These are phyloP conservation scores for Lolium perenne DNA, from an alignment of 176 grass and related monocot genomes.

Conservation along the genomic window DNA sequence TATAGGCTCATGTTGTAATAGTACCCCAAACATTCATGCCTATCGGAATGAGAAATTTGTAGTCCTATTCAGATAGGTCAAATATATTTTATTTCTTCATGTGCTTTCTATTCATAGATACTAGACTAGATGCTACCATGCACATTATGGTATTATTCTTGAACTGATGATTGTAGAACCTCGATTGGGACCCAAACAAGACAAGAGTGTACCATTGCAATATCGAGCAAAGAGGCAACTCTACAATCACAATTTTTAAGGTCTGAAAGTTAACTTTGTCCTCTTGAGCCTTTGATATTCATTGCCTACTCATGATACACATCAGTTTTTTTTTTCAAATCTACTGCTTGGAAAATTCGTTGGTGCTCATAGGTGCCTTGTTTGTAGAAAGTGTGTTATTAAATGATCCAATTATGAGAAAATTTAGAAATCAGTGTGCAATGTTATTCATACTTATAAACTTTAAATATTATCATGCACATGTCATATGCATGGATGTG, in stretches of 20 bases:
- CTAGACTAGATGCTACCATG: background rate
- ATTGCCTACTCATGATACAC: background rate
- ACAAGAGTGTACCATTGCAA: constrained; percentile 66
- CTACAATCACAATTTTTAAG: constrained; percentile 48
- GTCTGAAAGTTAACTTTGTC: constrained; percentile 36
- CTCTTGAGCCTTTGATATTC: background rate
- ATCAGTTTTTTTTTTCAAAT: background rate
- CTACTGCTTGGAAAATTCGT: background rate
- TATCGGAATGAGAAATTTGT: background rate
- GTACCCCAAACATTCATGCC: background rate
- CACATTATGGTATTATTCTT: constrained; percentile 11
- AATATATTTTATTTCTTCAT: background rate
- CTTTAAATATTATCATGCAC: background rate
- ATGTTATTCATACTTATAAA: background rate
- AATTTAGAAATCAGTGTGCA: constrained; percentile 3
- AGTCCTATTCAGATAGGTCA: constrained; percentile 8
- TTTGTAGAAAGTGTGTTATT: background rate
- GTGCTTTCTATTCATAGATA: background rate
- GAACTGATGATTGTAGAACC: constrained; percentile 49
- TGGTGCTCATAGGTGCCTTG: background rate
- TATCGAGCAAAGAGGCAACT: constrained; percentile 49
- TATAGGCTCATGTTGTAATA: constrained; percentile 1
- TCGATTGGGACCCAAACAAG: constrained; percentile 60
- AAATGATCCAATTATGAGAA: background rate
- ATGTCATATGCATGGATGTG: background rate